Percentiles rank a stretch among this genome's conserved stretches.
Evolutionary conservation across 2,329 filamentous ascomycete genomes (phyloP).

Genomic region (Orbilia ellipsospora): DNA sequence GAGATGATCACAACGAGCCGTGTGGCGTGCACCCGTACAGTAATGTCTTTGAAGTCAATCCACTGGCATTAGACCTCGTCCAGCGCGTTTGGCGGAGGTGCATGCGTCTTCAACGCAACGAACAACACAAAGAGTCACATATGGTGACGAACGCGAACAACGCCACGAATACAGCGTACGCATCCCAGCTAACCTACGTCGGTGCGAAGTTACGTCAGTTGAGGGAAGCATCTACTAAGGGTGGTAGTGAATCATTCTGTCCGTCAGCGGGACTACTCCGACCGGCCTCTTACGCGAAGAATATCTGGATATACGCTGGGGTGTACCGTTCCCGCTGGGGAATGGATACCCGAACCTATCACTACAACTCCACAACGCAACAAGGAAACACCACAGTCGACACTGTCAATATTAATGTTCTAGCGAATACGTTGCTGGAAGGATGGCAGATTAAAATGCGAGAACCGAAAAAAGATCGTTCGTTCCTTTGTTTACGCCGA

Average conservation of each 20-base stretch:
- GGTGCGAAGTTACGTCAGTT: neutral
- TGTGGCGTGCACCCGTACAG: neutral
- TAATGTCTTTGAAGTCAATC: constrained; percentile 15
- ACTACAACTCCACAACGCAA: constrained; percentile 7
- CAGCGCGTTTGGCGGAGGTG: constrained; percentile 11
- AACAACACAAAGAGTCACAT: constrained; percentile 1
- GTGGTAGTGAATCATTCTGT: neutral
- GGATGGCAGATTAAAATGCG: neutral
- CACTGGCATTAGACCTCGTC: constrained; percentile 6
- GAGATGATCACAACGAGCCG: neutral
- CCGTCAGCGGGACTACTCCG: neutral
- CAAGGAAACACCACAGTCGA: neutral
- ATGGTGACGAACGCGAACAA: neutral
- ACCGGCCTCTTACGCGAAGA: neutral
- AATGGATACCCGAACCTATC: constrained; percentile 10
- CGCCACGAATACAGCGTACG: neutral
- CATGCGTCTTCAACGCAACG: constrained; percentile 13
- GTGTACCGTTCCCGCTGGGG: neutral
- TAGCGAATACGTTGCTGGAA: constrained; percentile 10
- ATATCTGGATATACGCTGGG: constrained; percentile 36
- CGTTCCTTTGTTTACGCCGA: neutral
- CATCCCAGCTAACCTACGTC: neutral
- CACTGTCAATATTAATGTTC: constrained; percentile 11
- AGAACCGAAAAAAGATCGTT: neutral
- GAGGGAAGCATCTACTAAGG: neutral